These are phyloP conservation scores for Vanrija humicola DNA, from an alignment of 1,284 basidiomycete genomes.

Conservation along the genomic window DNA sequence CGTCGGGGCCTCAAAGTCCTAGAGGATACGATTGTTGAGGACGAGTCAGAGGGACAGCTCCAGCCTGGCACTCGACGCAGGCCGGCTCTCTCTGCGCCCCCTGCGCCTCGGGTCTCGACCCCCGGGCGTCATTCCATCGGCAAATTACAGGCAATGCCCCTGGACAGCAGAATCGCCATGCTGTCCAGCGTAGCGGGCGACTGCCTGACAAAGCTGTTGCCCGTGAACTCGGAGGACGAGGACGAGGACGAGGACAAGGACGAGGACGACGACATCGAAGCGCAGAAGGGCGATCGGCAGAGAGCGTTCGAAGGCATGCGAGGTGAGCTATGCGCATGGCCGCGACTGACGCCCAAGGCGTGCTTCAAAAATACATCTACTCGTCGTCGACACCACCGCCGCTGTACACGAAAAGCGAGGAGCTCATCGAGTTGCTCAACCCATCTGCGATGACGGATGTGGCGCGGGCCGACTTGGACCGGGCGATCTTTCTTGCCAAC, in stretches of 20 bases:
- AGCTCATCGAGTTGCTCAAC: background rate
- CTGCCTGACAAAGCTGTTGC: slow-evolving; percentile 22
- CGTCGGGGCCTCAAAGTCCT: too few relatives aligned
- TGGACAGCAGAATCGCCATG: slow-evolving; percentile 22
- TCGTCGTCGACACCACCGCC: background rate
- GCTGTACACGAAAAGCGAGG: background rate
- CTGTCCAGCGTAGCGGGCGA: slow-evolving; percentile 28
- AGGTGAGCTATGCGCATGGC: slow-evolving; percentile 12
- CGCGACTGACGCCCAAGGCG: background rate
- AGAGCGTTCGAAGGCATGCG: slow-evolving; percentile 22
- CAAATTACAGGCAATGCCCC: slow-evolving; percentile 18
- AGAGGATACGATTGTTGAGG: too few relatives aligned
- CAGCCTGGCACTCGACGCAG: too few relatives aligned
- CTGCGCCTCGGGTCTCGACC: too few relatives aligned
- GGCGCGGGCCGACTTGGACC: slow-evolving; percentile 1
- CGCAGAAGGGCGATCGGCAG: background rate
- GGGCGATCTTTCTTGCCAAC: background rate
- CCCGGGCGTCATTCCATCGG: slow-evolving; percentile 19
- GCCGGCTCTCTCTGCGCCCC: too few relatives aligned
- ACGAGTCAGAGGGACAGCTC: too few relatives aligned
- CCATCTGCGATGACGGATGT: slow-evolving; percentile 1
- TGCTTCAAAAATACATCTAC: background rate
- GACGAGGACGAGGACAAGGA: too few relatives aligned
- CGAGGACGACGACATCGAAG: background rate
- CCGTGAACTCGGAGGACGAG: background rate